Conservation (phyloP, 2,329 filamentous ascomycete genomes). For the Botrytis fragariae region DNA sequence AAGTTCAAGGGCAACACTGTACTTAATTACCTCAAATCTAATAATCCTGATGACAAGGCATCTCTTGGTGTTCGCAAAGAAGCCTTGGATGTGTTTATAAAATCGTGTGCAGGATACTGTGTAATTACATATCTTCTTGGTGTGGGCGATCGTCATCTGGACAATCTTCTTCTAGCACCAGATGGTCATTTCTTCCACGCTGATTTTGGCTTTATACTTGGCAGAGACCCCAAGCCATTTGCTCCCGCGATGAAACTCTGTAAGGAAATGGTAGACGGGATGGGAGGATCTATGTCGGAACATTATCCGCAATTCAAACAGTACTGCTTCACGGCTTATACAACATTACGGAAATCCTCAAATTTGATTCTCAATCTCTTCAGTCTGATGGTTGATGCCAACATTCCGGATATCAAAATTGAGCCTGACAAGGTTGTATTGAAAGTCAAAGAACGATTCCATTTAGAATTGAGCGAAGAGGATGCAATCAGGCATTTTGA, state of each 20-base stretch:
- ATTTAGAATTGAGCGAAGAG: slow-evolving; percentile 86
- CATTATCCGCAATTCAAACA: slow-evolving; percentile 90
- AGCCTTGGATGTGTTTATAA: slow-evolving; percentile 90
- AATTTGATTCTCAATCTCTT: slow-evolving; percentile 94
- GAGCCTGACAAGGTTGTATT: slow-evolving; percentile 91
- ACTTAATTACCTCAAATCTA: slow-evolving; percentile 79
- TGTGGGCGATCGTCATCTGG: slow-evolving; percentile 91
- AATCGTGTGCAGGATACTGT: slow-evolving; percentile 95
- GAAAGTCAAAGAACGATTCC: slow-evolving; percentile 93
- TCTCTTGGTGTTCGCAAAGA: slow-evolving; percentile 87
- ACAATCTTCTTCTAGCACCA: slow-evolving; percentile 88
- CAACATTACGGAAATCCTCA: slow-evolving; percentile 81
- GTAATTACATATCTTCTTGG: slow-evolving; percentile 98
- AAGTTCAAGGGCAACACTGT: slow-evolving; percentile 75
- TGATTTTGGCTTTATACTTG: slow-evolving; percentile 97
- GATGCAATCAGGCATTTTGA: slow-evolving; percentile 88
- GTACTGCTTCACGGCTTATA: slow-evolving; percentile 94
- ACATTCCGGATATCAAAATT: slow-evolving; percentile 90
- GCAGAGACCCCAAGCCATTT: slow-evolving; percentile 95
- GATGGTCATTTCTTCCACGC: slow-evolving; percentile 97
- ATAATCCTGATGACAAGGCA: slow-evolving; percentile 82
- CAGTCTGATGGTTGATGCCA: slow-evolving; percentile 94
- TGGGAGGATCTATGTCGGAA: slow-evolving; percentile 80
- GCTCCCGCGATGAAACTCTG: slow-evolving; percentile 95
- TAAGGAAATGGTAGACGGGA: slow-evolving; percentile 97